Base-by-base conservation (phyloP, 495 filamentous ascomycete species). In the Talaromyces ruber region DNA sequence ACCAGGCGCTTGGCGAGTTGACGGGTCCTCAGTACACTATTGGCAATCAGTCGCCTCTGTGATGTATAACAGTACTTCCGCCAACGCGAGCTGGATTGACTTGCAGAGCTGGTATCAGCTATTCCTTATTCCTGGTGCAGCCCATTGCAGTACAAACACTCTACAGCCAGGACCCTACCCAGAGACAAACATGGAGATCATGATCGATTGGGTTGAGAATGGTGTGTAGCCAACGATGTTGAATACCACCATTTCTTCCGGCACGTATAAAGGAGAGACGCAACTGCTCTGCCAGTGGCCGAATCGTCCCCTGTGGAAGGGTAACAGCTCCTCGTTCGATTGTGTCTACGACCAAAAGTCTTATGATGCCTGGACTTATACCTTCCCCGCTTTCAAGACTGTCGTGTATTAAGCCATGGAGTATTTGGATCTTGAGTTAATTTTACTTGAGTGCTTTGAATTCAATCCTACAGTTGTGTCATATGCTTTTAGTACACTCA, bases 1-100 rank as follows among this genome's bases (percentile, higher is more conserved):
- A 79, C 66, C 71, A 79, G 64, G 78, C 72, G 7, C 65, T 75
- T 1, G 71, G 72, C 22, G 74, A 76, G 58, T 71, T 76, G 72
- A 72, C 72, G 34, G 12, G 12, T 39, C 34, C 0, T 39, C 34
- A 39, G 14, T 39, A 14, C 34, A 39, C 34, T 39, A 39, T 14
- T 39, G 34, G 34, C 34, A 39, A 39, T 39, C 34, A 2, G 34
- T 39, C 6, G 34, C 34, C 2, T 39, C 34, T 1, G 34, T 39
- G 0, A 39, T 39, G 34, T 39, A 39, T 3, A 16, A 39, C 34
- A 39, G 34, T 39, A 39, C 34, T 39, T 39, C 34, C 2, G 34
- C 34, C 34, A 14, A 39, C 34, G 3, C 34, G 12, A 39, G 34
- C 34, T 39, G 34, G 34, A 16, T 5, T 39, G 34, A 39, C 34